These are phyloP conservation scores for Sechiopsis laciniata DNA, from an alignment of 306 rosid genomes.

Conservation along the genomic window DNA sequence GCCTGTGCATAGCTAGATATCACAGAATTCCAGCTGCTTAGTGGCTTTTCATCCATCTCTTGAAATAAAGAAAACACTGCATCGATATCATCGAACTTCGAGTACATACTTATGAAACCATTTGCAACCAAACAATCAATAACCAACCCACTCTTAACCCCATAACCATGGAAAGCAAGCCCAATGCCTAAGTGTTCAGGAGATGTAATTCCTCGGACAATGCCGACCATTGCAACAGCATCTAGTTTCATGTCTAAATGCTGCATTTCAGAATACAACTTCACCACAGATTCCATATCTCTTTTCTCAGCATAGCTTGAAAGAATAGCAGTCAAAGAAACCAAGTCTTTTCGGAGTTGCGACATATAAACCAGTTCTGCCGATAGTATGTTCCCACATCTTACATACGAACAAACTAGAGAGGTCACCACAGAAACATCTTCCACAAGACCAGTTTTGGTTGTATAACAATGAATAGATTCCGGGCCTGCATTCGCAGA, in stretches of 20 bases:
- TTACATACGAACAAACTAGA: slow-evolving; percentile 14
- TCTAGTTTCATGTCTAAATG: slow-evolving; percentile 12
- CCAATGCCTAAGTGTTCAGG: not conserved
- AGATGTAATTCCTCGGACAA: slow-evolving; percentile 9
- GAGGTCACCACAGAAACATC: slow-evolving; percentile 9
- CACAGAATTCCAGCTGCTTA: slow-evolving; percentile 13
- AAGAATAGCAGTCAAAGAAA: slow-evolving; percentile 5
- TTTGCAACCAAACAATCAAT: slow-evolving; percentile 17
- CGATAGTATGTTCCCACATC: not conserved
- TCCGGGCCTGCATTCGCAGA: slow-evolving; percentile 8
- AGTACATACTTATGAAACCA: slow-evolving; percentile 17
- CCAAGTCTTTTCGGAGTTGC: slow-evolving; percentile 5
- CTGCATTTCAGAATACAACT: not conserved
- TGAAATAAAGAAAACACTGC: slow-evolving; percentile 10
- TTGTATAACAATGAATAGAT: slow-evolving; percentile 14
- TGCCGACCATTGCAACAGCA: slow-evolving; percentile 17
- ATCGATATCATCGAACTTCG: slow-evolving; percentile 6
- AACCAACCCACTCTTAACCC: slow-evolving; percentile 15
- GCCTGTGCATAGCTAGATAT: slow-evolving; percentile 16
- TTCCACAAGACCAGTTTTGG: slow-evolving; percentile 17
- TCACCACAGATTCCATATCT: slow-evolving; percentile 9
- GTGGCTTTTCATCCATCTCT: slow-evolving; percentile 6
- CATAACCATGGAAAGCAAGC: slow-evolving; percentile 14
- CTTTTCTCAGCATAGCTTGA: slow-evolving; percentile 15
- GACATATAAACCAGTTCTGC: slow-evolving; percentile 14